These are phyloP conservation scores for Singerocomus inundabilis DNA, from an alignment of 1,284 basidiomycete species.

Conservation along the genomic window DNA sequence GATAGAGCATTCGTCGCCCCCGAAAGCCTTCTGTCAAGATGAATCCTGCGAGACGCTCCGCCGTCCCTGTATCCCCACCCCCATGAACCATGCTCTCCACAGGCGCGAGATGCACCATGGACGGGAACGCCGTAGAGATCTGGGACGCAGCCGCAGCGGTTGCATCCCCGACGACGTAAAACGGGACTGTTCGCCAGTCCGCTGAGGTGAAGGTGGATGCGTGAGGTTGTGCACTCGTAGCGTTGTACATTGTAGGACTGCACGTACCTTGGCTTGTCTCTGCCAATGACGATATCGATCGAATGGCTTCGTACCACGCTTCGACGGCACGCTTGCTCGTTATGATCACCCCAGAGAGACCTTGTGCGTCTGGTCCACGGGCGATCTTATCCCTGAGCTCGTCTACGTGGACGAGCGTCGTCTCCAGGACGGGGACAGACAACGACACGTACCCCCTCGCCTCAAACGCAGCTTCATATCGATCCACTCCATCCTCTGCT, in stretches of 20 bases:
- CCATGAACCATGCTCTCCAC: constrained; percentile 24
- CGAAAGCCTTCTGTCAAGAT: constrained; percentile 47
- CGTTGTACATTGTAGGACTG: background rate
- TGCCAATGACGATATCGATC: constrained; percentile 4
- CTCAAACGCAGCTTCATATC: constrained; percentile 49
- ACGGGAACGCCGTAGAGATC: constrained; percentile 35
- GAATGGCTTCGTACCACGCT: constrained; percentile 55
- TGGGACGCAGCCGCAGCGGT: constrained; percentile 51
- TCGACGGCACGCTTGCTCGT: constrained; percentile 73
- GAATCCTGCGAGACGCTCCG: constrained; percentile 62
- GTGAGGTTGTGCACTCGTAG: background rate
- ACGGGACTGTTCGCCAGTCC: constrained; percentile 56
- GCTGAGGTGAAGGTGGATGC: constrained; percentile 8
- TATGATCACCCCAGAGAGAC: constrained; percentile 59
- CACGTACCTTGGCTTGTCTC: constrained; percentile 15
- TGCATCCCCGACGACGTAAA: constrained; percentile 72
- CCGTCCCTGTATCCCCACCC: constrained; percentile 52
- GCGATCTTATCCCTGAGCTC: constrained; percentile 44
- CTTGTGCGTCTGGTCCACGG: constrained; percentile 35
- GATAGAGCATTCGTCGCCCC: constrained; percentile 52
- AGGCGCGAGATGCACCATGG: constrained; percentile 31
- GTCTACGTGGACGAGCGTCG: constrained; percentile 48
- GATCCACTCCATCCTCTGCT: constrained; percentile 43
- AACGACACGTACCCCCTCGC: constrained; percentile 45
- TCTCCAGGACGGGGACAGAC: constrained; percentile 69